These are phyloP conservation scores for Fusarium hostae DNA, from an alignment of 2,329 filamentous ascomycete genomes.

Conservation along the genomic window DNA sequence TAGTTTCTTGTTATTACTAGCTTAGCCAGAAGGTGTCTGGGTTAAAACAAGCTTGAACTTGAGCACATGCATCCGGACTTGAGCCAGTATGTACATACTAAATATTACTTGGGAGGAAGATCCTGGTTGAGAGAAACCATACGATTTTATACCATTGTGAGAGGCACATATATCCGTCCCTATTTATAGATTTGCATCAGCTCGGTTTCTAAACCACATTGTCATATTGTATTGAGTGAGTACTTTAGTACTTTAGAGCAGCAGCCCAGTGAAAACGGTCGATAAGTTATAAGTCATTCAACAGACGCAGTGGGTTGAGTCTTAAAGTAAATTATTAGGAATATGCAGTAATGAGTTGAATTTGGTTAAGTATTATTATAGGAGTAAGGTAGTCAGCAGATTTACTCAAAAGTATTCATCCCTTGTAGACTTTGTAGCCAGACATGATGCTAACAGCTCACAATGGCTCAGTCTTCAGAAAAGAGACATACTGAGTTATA, in stretches of 20 bases:
- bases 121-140: not conserved
- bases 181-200: not conserved
- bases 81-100: not conserved
- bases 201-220: not conserved
- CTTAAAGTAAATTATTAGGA: not conserved
- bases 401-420: not conserved
- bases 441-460: not conserved
- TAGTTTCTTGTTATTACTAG: not conserved
- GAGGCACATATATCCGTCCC: not conserved
- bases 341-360: not conserved
- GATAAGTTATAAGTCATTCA: not conserved
- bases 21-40: no score
- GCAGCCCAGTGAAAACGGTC: not conserved
- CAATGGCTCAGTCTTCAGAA: not conserved
- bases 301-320: not conserved
- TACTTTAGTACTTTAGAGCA: not conserved
- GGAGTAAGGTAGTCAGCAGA: not conserved
- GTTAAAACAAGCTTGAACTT: not conserved
- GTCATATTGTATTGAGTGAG: not conserved
- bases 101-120: not conserved
- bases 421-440: not conserved
- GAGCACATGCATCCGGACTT: not conserved
- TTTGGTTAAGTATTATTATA: not conserved
- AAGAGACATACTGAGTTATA: not conserved
- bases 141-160: not conserved